Percentiles rank a stretch among this genome's conserved stretches.
These are phyloP conservation scores for Dioszegia crocea DNA, from an alignment of 768 basidiomycete genomes.

Conservation along the genomic window DNA sequence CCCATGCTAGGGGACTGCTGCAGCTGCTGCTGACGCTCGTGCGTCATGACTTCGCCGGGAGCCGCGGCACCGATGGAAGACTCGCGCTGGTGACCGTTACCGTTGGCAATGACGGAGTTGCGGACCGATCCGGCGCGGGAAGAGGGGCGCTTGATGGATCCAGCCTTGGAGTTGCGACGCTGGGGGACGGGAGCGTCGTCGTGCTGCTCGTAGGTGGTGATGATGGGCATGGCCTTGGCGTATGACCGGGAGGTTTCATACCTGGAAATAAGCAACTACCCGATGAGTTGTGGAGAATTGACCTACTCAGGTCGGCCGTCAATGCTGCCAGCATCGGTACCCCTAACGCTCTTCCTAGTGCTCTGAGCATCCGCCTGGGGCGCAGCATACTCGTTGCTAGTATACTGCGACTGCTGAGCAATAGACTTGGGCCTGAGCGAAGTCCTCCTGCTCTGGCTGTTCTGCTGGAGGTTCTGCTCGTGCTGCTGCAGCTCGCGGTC, in stretches of 20 bases:
- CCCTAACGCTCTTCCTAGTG: not conserved
- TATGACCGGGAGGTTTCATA: slow-evolving; percentile 33
- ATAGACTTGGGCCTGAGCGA: slow-evolving; percentile 6
- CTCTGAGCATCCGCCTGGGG: not conserved
- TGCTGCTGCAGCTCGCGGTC: slow-evolving; percentile 5
- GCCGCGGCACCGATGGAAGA: slow-evolving; percentile 11
- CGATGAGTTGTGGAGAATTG: too few species aligned
- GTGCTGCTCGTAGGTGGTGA: slow-evolving; percentile 43
- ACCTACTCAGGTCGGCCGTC: slow-evolving; percentile 1
- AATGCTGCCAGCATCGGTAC: slow-evolving; percentile 4
- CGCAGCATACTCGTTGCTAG: slow-evolving; percentile 1
- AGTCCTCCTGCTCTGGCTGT: slow-evolving; percentile 2
- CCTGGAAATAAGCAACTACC: slow-evolving; percentile 4
- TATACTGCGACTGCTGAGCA: not conserved
- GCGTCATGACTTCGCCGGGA: slow-evolving; percentile 33
- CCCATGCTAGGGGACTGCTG: slow-evolving; percentile 22
- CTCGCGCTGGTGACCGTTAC: slow-evolving; percentile 11
- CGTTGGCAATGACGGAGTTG: slow-evolving; percentile 16
- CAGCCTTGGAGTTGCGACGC: not conserved
- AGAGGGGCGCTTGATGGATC: slow-evolving; percentile 21
- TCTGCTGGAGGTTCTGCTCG: not conserved
- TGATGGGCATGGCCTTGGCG: slow-evolving; percentile 37
- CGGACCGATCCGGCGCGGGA: slow-evolving; percentile 20
- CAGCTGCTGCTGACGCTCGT: slow-evolving; percentile 35
- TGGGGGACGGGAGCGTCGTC: not conserved